These are phyloP conservation scores for Magnusiomyces fungicola DNA, from an alignment of 1,139 yeast genomes.

Conservation along the genomic window DNA sequence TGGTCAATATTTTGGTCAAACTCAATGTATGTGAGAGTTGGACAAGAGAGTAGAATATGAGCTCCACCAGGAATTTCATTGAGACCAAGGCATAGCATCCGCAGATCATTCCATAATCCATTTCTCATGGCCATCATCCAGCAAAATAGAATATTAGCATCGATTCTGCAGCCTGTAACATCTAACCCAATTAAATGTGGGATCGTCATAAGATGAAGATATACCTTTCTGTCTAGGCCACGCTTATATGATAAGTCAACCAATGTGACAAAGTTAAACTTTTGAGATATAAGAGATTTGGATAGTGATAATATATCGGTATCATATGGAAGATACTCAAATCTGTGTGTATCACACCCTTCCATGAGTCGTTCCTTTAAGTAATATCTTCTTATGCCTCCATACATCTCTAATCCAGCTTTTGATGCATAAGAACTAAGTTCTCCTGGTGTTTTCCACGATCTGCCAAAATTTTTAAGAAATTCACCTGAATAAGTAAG, in stretches of 20 bases:
- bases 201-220: neutral
- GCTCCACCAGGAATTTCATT: neutral
- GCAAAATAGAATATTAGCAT: constrained; percentile 4
- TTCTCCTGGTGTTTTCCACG: neutral
- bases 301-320: neutral
- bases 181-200: constrained; percentile 3
- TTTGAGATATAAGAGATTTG: constrained; percentile 2
- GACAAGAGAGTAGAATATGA: neutral
- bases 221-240: neutral
- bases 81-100: constrained; percentile 1
- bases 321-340: constrained; percentile 2
- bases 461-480: neutral
- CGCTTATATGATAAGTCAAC: neutral
- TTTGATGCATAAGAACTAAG: neutral
- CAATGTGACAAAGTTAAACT: constrained; percentile 3
- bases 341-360: neutral
- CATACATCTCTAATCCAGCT: neutral
- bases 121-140: constrained; percentile 7
- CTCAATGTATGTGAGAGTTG: constrained; percentile 1
- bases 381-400: constrained; percentile 2
- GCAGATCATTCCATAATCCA: constrained; percentile 1
- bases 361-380: neutral
- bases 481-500: neutral
- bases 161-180: neutral
- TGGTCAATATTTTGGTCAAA: constrained; percentile 1